Conservation (phyloP, 768 basidiomycete genomes). For the Leccinum uliginosum region DNA sequence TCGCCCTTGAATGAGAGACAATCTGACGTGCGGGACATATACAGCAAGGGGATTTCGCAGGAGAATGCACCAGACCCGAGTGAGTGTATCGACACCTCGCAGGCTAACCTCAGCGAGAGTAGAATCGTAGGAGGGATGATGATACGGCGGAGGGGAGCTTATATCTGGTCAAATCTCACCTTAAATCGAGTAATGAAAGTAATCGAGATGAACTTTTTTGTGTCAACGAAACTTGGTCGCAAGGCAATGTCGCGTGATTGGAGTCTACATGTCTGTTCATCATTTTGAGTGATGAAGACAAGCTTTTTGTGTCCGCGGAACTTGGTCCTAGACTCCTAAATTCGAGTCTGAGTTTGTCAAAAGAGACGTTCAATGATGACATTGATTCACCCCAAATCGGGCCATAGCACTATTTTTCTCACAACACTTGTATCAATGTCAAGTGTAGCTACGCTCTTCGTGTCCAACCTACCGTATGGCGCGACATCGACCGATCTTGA, state of each 20-base stretch:
- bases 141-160: too few relatives aligned
- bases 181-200: not conserved
- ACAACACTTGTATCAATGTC: not conserved
- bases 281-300: too few relatives aligned
- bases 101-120: not conserved
- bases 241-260: too few relatives aligned
- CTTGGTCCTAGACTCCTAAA: not conserved
- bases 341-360: too few relatives aligned
- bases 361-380: too few relatives aligned
- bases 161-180: not conserved
- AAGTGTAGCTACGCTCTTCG: slow-evolving; percentile 78
- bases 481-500: slow-evolving; percentile 88
- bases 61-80: not conserved
- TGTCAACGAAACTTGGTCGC: not conserved
- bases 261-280: too few relatives aligned
- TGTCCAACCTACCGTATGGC: slow-evolving; percentile 88
- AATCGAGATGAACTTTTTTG: not conserved
- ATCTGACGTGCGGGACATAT: not conserved
- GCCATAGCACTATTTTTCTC: not conserved
- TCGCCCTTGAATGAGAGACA: not conserved
- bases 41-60: not conserved
- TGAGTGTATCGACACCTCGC: not conserved
- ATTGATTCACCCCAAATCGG: too few relatives aligned
- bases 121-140: not conserved
- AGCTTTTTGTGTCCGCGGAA: too few relatives aligned